These are phyloP conservation scores for Colletotrichum caudatum DNA, from an alignment of 2,329 filamentous ascomycete genomes.

Conservation along the genomic window DNA sequence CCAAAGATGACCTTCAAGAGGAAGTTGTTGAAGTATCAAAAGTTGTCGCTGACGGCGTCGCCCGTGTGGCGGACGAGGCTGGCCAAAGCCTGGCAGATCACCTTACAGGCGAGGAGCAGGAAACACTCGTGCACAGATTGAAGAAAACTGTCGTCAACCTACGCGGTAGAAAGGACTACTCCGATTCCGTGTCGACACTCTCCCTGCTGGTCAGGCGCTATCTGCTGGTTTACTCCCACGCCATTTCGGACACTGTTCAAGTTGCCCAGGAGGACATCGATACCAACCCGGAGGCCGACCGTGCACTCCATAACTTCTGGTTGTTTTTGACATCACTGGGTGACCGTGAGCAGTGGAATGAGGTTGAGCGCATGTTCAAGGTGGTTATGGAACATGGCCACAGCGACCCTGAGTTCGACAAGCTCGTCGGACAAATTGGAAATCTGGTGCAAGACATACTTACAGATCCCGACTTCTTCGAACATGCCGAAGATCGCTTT, in stretches of 20 bases:
- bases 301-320: slow-evolving; percentile 85
- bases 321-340: slow-evolving; percentile 83
- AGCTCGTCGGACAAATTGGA: slow-evolving; percentile 78
- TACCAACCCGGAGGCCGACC: slow-evolving; percentile 79
- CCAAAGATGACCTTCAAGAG: slow-evolving; percentile 73
- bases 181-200: slow-evolving; percentile 85
- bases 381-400: slow-evolving; percentile 79
- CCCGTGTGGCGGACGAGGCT: slow-evolving; percentile 69
- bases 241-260: slow-evolving; percentile 74
- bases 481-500: slow-evolving; percentile 72
- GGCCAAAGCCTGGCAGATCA: slow-evolving; percentile 80
- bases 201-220: slow-evolving; percentile 82
- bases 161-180: slow-evolving; percentile 82
- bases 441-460: slow-evolving; percentile 83
- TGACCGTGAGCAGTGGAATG: slow-evolving; percentile 78
- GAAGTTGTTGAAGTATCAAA: slow-evolving; percentile 67
- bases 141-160: slow-evolving; percentile 82
- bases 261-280: slow-evolving; percentile 78
- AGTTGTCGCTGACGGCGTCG: slow-evolving; percentile 64
- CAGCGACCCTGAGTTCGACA: slow-evolving; percentile 85
- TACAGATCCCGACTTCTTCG: slow-evolving; percentile 87
- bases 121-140: slow-evolving; percentile 79
- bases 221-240: slow-evolving; percentile 80
- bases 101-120: slow-evolving; percentile 76
- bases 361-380: slow-evolving; percentile 75